Conservation (phyloP, 441 rosid genomes). For the Geranium incanum region DNA sequence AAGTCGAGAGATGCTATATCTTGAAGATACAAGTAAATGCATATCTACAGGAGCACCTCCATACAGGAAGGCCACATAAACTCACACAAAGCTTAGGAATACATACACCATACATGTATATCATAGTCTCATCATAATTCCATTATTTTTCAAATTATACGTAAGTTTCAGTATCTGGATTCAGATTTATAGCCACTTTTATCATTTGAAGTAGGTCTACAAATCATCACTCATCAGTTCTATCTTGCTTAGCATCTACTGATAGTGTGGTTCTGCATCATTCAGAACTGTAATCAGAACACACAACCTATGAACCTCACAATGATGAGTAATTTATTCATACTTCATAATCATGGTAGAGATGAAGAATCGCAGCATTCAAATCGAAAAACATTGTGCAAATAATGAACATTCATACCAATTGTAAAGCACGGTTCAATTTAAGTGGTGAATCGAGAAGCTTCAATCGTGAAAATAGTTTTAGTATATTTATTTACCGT, state of each 20-base stretch:
- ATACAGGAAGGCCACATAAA: not conserved
- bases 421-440: too few species aligned
- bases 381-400: too few species aligned
- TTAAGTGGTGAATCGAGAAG: too few species aligned
- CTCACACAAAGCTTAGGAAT: not conserved
- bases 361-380: too few species aligned
- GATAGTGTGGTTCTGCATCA: not conserved
- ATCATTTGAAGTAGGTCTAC: too few species aligned
- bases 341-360: too few species aligned
- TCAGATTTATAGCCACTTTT: not conserved
- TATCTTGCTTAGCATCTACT: not conserved
- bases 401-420: too few species aligned
- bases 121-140: not conserved
- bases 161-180: not conserved
- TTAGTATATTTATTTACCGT: too few species aligned
- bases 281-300: not conserved
- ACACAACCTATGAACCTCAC: too few species aligned
- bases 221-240: not conserved
- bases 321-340: too few species aligned
- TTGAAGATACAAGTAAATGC: not conserved
- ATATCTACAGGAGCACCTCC: not conserved
- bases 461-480: too few species aligned
- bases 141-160: slow-evolving; percentile 1
- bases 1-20: not conserved
- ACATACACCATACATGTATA: slow-evolving; percentile 1